phyloP scores from a whole-genome alignment of 2,329 filamentous ascomycete genomes.

The Neonectria sp. region DNA sequence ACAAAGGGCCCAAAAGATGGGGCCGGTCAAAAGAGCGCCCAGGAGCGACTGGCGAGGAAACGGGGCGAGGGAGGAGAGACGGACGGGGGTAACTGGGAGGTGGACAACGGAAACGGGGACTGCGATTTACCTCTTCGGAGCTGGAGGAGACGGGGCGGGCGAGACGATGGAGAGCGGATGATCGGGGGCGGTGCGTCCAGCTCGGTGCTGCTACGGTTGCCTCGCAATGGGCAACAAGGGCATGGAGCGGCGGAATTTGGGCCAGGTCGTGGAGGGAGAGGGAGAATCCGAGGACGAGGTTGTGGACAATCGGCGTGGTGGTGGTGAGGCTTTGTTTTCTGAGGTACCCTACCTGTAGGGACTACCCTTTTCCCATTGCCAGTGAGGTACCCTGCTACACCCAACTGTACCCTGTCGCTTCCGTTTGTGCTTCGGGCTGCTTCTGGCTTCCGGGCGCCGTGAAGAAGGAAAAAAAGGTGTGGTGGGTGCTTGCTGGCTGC shows the following conservation, averaged over 20 bases:
- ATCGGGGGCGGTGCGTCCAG: conserved; percentile 53
- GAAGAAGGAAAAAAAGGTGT: conserved; percentile 24
- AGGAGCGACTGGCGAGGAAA: conserved; percentile 37
- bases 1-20: conserved; percentile 42
- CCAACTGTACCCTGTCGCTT: conserved; percentile 51
- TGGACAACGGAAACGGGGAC: conserved; percentile 8
- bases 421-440: conserved; percentile 25
- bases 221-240: conserved; percentile 57
- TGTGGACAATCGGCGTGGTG: conserved; percentile 51
- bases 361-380: conserved; percentile 25
- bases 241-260: conserved; percentile 50
- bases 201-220: conserved; percentile 56
- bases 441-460: conserved; percentile 11
- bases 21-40: conserved; percentile 35
- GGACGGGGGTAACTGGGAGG: conserved; percentile 1
- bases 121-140: conserved; percentile 48
- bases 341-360: conserved; percentile 25
- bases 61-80: conserved; percentile 37
- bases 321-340: conserved; percentile 61
- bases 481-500: conserved; percentile 25
- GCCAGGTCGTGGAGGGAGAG: conserved; percentile 45
- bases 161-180: conserved; percentile 41
- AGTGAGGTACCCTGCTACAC: conserved; percentile 1
- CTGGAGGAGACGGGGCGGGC: conserved; percentile 44
- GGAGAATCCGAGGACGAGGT: conserved; percentile 47